phyloP scores from a whole-genome alignment of 225 moss, liverwort and hornwort species.

The Bryum argenteum region DNA sequence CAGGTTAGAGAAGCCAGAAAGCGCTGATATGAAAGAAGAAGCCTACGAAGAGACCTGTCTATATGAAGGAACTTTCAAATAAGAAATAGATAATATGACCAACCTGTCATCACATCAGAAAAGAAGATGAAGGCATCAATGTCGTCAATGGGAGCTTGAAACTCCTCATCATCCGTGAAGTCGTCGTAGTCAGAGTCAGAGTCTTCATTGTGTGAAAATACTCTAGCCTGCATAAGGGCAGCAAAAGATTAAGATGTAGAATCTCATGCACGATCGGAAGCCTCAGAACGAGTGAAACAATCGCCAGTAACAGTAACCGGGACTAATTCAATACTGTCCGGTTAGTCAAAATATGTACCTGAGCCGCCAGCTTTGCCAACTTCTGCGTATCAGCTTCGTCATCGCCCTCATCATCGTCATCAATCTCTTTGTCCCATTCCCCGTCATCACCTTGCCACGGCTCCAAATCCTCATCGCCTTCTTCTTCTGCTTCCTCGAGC shows the following conservation, averaged over 20 bases:
- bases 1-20: slow-evolving; percentile 15
- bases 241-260: not conserved
- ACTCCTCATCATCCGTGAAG: slow-evolving; percentile 96
- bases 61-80: not conserved
- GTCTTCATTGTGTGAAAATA: slow-evolving; percentile 80
- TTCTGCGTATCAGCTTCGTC: slow-evolving; percentile 89
- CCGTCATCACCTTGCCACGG: slow-evolving; percentile 90
- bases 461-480: slow-evolving; percentile 83
- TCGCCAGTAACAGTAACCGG: not conserved
- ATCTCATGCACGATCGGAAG: not conserved
- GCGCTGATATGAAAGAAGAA: not conserved
- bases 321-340: not conserved
- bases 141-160: slow-evolving; percentile 95
- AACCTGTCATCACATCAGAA: slow-evolving; percentile 96
- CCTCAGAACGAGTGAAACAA: not conserved
- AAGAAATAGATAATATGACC: not conserved
- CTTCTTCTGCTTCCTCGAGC: slow-evolving; percentile 73
- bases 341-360: slow-evolving; percentile 44
- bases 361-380: slow-evolving; percentile 84
- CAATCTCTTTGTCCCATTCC: slow-evolving; percentile 92
- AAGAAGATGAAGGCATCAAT: slow-evolving; percentile 95
- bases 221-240: slow-evolving; percentile 65
- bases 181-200: slow-evolving; percentile 88
- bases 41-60: not conserved
- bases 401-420: slow-evolving; percentile 85